Percentiles rank a stretch among this genome's conserved stretches.
Conservation (phyloP, 805 yeast species). For the Yamadazyma endophytica region DNA sequence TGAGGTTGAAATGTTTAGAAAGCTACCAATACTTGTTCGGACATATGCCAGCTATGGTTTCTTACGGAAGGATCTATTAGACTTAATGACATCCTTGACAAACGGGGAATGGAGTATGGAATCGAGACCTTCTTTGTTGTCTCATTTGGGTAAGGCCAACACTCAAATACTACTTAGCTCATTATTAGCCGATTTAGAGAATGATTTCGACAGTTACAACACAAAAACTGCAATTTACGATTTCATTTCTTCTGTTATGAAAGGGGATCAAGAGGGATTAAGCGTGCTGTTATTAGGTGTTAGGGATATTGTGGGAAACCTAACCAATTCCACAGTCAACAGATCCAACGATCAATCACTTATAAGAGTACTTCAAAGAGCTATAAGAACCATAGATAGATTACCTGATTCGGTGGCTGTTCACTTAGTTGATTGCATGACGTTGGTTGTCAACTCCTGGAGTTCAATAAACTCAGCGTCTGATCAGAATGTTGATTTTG, state of each 20-base stretch:
- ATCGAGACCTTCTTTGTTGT: slow-evolving; percentile 70
- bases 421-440: slow-evolving; percentile 66
- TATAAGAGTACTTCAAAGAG: slow-evolving; percentile 51
- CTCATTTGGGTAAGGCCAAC: slow-evolving; percentile 69
- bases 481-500: slow-evolving; percentile 44
- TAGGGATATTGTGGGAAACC: slow-evolving; percentile 41
- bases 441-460: slow-evolving; percentile 78
- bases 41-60: slow-evolving; percentile 49
- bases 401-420: slow-evolving; percentile 63
- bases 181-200: slow-evolving; percentile 56
- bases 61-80: slow-evolving; percentile 50
- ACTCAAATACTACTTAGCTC: slow-evolving; percentile 59
- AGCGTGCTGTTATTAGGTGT: slow-evolving; percentile 67
- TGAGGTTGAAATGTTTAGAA: slow-evolving; percentile 56
- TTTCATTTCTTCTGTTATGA: slow-evolving; percentile 64
- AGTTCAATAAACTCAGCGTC: slow-evolving; percentile 8
- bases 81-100: slow-evolving; percentile 54
- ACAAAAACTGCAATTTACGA: slow-evolving; percentile 55
- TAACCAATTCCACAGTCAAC: slow-evolving; percentile 13
- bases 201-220: slow-evolving; percentile 48
- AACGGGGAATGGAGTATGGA: slow-evolving; percentile 52
- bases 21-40: slow-evolving; percentile 52
- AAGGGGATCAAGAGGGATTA: slow-evolving; percentile 74
- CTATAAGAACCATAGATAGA: slow-evolving; percentile 46
- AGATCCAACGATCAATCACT: slow-evolving; percentile 36